phyloP scores from a whole-genome alignment of 1,284 basidiomycete genomes.

The Mycena citricolor region DNA sequence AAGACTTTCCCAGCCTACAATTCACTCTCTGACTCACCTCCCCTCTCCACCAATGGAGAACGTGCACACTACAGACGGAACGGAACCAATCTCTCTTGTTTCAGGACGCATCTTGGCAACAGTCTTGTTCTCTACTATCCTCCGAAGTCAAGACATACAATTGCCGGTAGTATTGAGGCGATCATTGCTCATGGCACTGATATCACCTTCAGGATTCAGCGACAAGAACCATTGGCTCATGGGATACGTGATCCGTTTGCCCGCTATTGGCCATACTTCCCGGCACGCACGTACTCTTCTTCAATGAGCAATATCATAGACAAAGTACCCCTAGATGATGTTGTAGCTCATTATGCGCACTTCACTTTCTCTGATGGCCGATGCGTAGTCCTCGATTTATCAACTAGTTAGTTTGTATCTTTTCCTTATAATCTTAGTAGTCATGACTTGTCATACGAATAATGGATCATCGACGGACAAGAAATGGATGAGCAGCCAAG shows the following conservation, averaged over 20 bases:
- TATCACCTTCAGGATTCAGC: conserved; percentile 10
- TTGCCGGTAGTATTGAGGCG: conserved; percentile 22
- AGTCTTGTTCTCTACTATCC: conserved; percentile 20
- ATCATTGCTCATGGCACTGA: conserved; percentile 3
- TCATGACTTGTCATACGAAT: no score
- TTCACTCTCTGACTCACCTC: neutral
- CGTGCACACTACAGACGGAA: conserved; percentile 20
- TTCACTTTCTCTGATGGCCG: conserved; percentile 10
- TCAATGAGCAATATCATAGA: conserved; percentile 8
- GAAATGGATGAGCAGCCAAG: no score
- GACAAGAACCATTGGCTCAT: conserved; percentile 13
- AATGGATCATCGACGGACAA: no score
- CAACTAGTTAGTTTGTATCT: no score
- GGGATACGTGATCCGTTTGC: conserved; percentile 19
- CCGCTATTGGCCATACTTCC: conserved; percentile 19
- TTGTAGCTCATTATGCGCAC: conserved; percentile 17
- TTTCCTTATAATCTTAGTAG: no score
- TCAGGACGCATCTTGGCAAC: conserved; percentile 25
- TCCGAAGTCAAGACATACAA: neutral
- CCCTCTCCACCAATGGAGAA: neutral
- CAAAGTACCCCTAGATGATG: neutral
- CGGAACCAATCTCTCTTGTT: conserved; percentile 16
- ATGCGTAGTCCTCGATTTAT: conserved; percentile 13
- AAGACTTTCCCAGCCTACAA: neutral
- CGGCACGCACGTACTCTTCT: conserved; percentile 20